Base-by-base conservation (phyloP, 2,329 filamentous ascomycete species). In the Colletotrichum cordylinicola region DNA sequence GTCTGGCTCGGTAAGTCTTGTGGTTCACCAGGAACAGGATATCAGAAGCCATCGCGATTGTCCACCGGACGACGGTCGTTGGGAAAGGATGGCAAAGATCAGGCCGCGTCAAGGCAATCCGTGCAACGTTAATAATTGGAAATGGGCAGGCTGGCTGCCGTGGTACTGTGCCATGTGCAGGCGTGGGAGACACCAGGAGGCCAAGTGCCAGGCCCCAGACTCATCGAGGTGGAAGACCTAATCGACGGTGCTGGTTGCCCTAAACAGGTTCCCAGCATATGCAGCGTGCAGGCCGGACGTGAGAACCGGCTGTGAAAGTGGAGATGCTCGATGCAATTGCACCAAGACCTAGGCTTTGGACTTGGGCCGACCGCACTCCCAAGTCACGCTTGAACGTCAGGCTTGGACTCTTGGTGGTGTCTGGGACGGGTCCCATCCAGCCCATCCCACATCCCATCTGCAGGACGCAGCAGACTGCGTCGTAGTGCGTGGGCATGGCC, bases 211-310 rank as follows among this genome's bases (percentile, higher is more conserved):
- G 64, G 35, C 64, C 16, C 43, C 21, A 66, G 68, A 43, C 68
- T 64, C 35, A 62, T 52, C 29, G 16, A 52, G 43, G 21, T 31
- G 24, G 21, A 68, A 13, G 27, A 55, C 58, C 56, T 43, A 73
- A 73, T 75, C 64, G 58, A 68, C 64, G 43, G 43, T 52, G 70
- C 39, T 43, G 70, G 33, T 69, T 73, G 64, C 64, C 74, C 70
- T 73, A 75, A 75, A 75, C 74, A 65, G 58, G 74, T 68, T 74
- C 74, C 64, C 27, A 74, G 74, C 70, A 76, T 68, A 75, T 73
- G 70, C 70, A 76, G 18, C 48, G 65, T 58, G 24, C 35, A 61
- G 39, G 56, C 74, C 70, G 65, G 70, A 74, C 31, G 52, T 74
- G 70, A 65, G 74, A 66, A 60, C 70, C 70, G 70, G 70, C 64